These are phyloP conservation scores for Kluyveromyces wickerhamii DNA, from an alignment of 805 yeast species.

Conservation along the genomic window DNA sequence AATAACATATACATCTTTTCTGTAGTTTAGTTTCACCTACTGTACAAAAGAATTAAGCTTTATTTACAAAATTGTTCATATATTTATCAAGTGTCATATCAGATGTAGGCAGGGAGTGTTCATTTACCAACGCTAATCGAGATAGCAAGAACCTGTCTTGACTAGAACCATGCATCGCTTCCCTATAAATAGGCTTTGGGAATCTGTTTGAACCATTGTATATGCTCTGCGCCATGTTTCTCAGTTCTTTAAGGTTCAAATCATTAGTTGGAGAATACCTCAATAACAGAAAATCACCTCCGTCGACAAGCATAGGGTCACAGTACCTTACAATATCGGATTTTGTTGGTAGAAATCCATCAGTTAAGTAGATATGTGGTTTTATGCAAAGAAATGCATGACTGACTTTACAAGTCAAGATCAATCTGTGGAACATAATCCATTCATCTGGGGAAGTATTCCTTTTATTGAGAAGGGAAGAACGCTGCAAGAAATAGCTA, in stretches of 20 bases:
- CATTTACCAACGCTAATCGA: conserved; percentile 6
- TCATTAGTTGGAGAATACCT: conserved; percentile 7
- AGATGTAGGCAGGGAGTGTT: conserved; percentile 10
- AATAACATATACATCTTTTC: too few species aligned
- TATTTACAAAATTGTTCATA: too few species aligned
- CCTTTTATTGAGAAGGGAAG: conserved; percentile 11
- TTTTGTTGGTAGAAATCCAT: not conserved
- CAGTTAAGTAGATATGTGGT: not conserved
- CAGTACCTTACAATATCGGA: conserved; percentile 6
- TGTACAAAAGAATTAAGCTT: too few species aligned
- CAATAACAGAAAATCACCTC: conserved; percentile 14
- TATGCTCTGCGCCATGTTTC: conserved; percentile 3
- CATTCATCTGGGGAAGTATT: conserved; percentile 20
- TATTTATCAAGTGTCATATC: conserved; percentile 11
- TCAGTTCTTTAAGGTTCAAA: not conserved
- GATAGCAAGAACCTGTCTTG: conserved; percentile 17
- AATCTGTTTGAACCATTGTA: conserved; percentile 2
- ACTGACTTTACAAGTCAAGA: conserved; percentile 6
- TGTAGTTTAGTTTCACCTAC: too few species aligned
- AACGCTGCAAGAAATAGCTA: conserved; percentile 12
- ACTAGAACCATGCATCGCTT: conserved; percentile 11
- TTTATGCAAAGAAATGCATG: not conserved
- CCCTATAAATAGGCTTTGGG: conserved; percentile 9
- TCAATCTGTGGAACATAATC: conserved; percentile 8
- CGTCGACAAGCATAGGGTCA: conserved; percentile 11